A percentile compares a stretch with the other conserved stretches of the same genome.
phyloP scores from a whole-genome alignment of 208 protist species.

The Wallacemonas sp. region DNA sequence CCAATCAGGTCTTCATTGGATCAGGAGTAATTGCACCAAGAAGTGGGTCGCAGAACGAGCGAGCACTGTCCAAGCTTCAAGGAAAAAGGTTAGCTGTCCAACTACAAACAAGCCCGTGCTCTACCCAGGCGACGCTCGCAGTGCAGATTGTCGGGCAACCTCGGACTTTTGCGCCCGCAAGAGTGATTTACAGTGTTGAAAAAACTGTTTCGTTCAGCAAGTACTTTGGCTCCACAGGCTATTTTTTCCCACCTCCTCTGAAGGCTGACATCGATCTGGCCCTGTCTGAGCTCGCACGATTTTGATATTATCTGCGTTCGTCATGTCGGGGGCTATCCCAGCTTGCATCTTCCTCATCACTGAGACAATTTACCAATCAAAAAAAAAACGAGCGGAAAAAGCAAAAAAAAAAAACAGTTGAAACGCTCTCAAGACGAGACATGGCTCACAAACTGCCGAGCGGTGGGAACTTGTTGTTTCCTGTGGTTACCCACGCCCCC shows the following conservation, averaged over 20 bases:
- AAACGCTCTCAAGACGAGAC: too few relatives aligned
- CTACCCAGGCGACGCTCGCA: constrained; percentile 37
- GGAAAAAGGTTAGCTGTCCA: constrained; percentile 42
- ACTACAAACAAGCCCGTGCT: constrained; percentile 25
- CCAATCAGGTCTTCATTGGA: constrained; percentile 14
- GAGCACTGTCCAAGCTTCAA: constrained; percentile 24
- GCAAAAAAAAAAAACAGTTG: too few relatives aligned
- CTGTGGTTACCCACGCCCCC: too few relatives aligned
- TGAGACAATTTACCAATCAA: too few relatives aligned
- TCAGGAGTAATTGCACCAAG: constrained; percentile 5
- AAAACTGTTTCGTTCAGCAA: constrained; percentile 57
- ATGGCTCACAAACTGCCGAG: too few relatives aligned
- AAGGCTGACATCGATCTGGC: constrained; percentile 46
- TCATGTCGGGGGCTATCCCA: too few relatives aligned
- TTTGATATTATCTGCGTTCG: too few relatives aligned
- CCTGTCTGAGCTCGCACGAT: not conserved
- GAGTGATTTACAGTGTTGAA: constrained; percentile 38
- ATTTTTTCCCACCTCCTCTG: constrained; percentile 71
- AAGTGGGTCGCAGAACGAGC: not conserved
- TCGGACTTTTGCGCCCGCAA: constrained; percentile 28
- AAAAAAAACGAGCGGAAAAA: too few relatives aligned
- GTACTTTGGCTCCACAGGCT: constrained; percentile 73
- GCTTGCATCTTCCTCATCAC: too few relatives aligned
- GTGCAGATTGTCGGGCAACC: constrained; percentile 43
- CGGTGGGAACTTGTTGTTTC: too few relatives aligned